phyloP scores from a whole-genome alignment of 352 stramenopile genomes.

The Pythium biforme region DNA sequence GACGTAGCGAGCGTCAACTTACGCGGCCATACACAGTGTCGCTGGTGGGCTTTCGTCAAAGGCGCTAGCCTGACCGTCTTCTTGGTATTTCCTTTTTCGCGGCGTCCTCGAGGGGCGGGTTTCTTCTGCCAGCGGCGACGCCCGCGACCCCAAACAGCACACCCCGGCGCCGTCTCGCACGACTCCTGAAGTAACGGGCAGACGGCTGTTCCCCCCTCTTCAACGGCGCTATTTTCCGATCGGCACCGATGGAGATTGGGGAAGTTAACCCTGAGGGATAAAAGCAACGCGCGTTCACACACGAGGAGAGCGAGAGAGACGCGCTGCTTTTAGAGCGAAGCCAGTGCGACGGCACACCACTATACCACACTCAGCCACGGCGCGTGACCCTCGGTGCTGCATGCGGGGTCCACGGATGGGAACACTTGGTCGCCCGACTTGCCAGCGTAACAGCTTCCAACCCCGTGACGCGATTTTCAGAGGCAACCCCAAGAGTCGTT shows the following conservation, averaged over 20 bases:
- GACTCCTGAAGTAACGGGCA: neutral
- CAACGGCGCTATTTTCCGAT: neutral
- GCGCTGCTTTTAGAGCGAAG: neutral
- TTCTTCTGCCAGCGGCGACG: neutral
- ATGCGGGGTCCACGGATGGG: too few relatives aligned
- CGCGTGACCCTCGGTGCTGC: too few relatives aligned
- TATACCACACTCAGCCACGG: too few relatives aligned
- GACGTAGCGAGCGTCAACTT: neutral
- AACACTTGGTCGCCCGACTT: too few relatives aligned
- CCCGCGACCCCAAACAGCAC: neutral
- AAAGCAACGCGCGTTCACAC: neutral
- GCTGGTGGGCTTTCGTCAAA: too few relatives aligned
- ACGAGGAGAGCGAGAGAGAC: neutral
- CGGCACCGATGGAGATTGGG: neutral
- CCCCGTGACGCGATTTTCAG: too few relatives aligned
- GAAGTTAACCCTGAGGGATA: too few relatives aligned
- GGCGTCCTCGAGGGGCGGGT: neutral
- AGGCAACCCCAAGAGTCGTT: too few relatives aligned
- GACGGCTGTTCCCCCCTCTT: neutral
- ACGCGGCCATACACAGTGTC: slow-evolving; percentile 3
- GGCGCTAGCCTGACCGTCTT: too few relatives aligned
- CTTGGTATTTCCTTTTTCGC: too few relatives aligned
- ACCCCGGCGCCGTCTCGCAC: neutral
- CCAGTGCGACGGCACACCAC: too few relatives aligned
- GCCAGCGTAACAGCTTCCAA: too few relatives aligned